These are phyloP conservation scores for Fomitopsis serialis DNA, from an alignment of 768 basidiomycete genomes.

Conservation along the genomic window DNA sequence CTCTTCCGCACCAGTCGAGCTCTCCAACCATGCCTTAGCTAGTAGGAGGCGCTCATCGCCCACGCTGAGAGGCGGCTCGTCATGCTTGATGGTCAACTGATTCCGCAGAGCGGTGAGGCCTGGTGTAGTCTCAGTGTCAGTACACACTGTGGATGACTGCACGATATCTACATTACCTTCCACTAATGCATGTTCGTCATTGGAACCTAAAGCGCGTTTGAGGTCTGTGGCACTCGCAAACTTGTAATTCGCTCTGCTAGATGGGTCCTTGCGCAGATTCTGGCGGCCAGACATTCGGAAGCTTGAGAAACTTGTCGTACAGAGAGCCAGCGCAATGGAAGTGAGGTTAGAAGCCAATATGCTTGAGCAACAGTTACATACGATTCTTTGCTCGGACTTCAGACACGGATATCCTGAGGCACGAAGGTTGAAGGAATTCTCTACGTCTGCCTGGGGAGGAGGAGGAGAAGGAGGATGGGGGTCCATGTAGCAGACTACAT, in stretches of 20 bases:
- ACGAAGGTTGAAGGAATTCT: no score
- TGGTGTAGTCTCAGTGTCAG: conserved; percentile 9
- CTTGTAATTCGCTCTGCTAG: neutral
- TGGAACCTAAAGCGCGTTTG: conserved; percentile 6
- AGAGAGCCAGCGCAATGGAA: no score
- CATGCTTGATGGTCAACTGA: conserved; percentile 48
- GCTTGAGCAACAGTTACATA: no score
- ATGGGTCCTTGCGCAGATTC: neutral
- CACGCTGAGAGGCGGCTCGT: conserved; percentile 42
- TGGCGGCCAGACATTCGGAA: neutral
- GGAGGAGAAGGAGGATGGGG: no score
- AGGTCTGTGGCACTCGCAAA: conserved; percentile 11
- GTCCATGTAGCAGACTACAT: no score
- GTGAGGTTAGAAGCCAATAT: no score
- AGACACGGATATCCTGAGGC: no score
- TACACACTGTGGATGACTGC: neutral
- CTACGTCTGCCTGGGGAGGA: no score
- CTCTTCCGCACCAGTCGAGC: conserved; percentile 49
- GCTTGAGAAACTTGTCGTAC: no score
- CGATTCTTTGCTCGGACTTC: no score
- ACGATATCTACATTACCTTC: conserved; percentile 4
- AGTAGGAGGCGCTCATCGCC: conserved; percentile 59
- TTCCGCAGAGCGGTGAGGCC: conserved; percentile 54
- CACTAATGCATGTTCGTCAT: conserved; percentile 12
- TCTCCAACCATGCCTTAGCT: conserved; percentile 57